Evolutionary conservation across 1,284 basidiomycete genomes (phyloP), one percentile per base, ranked within the genome.

Genomic region (Irpex rosettiformis): DNA sequence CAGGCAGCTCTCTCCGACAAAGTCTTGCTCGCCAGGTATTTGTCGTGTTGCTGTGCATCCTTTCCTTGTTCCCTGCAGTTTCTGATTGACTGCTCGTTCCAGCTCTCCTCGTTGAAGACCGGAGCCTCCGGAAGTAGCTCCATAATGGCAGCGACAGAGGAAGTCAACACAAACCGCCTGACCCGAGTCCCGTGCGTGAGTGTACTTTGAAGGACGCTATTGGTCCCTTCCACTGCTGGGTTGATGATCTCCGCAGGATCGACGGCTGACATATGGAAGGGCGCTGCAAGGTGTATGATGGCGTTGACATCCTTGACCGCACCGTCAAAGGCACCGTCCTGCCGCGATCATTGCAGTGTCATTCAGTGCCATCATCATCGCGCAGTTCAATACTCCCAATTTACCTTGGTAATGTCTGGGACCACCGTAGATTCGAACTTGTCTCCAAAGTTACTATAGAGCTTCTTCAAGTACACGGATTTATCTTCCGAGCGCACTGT

Each of bases 101-200:
- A 63, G 52, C 59, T 27, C 25, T 58, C 56, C 8, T 51, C 54
- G 13, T 57, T 63, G 60, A 59, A 65, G n/a, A 27, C 33, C 2
- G 21, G 21, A 8, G 0, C 63, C 58, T 40, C 55, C 45, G 27
- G 42, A 27, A 43, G 52, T 2, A 71, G 61, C 45, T 76, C 70
- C 37, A 84, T 69, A 24, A 89, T 74, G 2, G 85, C 73, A 0
- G 81, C 85, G 57, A 76, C 74, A 3, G 87, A 88, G 1, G 82
- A 82, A 0, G 86, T 89, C 52, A 91, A 70, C 10, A 91, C 82
- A 51, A 92, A 74, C 3, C 88, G 79, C 67, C 84, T 81, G 59
- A 88, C 74, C 4, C 64, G 59, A 1, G 74, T 67, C 52, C 65
- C 59, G 49, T 67, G 65, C 24, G 64, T 52, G 8, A 49, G 27